Evolutionary conservation across 208 protist genomes (phyloP).

Genomic region (Leishmania amazonensis): DNA sequence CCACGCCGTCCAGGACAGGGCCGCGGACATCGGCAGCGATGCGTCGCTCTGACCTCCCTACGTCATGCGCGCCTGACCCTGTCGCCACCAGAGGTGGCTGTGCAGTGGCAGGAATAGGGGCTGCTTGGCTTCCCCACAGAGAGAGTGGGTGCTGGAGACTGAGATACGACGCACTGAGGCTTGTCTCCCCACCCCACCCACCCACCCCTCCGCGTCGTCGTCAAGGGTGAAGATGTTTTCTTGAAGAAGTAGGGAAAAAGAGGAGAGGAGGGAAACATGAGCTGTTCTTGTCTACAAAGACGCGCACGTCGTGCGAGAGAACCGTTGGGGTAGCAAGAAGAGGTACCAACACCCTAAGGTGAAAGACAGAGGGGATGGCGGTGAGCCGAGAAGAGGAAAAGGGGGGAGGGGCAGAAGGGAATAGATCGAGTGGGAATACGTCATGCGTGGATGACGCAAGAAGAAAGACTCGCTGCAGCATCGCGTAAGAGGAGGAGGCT

Average conservation of each 20-base stretch:
- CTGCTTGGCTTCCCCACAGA: neutral
- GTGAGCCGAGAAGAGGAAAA: neutral
- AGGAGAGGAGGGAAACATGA: neutral
- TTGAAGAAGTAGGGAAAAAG: neutral
- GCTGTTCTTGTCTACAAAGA: neutral
- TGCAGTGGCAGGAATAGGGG: neutral
- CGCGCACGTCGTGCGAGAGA: neutral
- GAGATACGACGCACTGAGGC: neutral
- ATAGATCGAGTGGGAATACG: neutral
- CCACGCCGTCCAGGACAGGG: neutral
- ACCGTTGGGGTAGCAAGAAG: neutral
- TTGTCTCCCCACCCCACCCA: neutral
- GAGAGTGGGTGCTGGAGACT: neutral
- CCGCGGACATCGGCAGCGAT: neutral
- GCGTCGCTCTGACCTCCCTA: neutral
- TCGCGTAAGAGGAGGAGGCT: neutral
- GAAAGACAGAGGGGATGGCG: neutral
- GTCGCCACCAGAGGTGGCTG: neutral
- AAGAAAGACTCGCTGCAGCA: neutral
- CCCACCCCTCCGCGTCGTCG: too few species aligned
- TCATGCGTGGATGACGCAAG: neutral
- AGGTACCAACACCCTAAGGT: neutral
- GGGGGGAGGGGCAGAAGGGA: neutral
- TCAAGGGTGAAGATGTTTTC: neutral
- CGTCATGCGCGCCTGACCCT: neutral